Evolutionary conservation across 2,329 filamentous ascomycete species (phyloP), one percentile per base, ranked within the genome.

Genomic region (Paecilomyces dactylethromorphus): DNA sequence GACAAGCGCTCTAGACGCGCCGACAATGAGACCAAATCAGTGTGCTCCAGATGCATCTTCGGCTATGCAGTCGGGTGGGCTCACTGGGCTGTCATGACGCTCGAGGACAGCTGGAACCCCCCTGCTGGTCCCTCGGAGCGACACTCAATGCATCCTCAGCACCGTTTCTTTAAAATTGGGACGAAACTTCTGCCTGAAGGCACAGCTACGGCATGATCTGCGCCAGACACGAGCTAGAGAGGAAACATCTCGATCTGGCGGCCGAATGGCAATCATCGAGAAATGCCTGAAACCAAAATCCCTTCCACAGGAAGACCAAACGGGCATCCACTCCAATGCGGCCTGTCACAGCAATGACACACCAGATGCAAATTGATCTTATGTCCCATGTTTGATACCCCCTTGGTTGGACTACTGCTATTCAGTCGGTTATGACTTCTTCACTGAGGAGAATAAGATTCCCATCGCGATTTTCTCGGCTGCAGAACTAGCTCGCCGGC

Each of bases 1-100:
- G 49, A 65, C 68, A 73, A 72, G 68, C 69, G 69, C 70, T 68
- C 63, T 70, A 71, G 63, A 70, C 70, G 70, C 70, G 64, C 56
- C 59, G 57, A 64, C 39, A 54, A 56, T 53, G 15, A 52, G 26
- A 52, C 58, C 60, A 59, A 62, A 61, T 53, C 56, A 59, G 39
- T 59, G 39, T 35, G 33, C 26, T 21, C 39, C 54, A 35, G 22
- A 54, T 56, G n/a, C 51, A 58, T 53, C 32, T 52, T 31, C 49
- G 56, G 56, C 45, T 55, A 52, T 55, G 60, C 62, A 62, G 39
- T 39, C 35, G 39, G n/a, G 39, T 45, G 39, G 39, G 39, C n/a
- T 21, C 39, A 18, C 15, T 18, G n/a, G 39, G 39, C 39, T 21
- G 39, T 45, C 39, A 45, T 39, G 11, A 39, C 18, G 39, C 39